Evolutionary conservation across 2,329 filamentous ascomycete genomes (phyloP).

Genomic region (Ophiostoma quercus): DNA sequence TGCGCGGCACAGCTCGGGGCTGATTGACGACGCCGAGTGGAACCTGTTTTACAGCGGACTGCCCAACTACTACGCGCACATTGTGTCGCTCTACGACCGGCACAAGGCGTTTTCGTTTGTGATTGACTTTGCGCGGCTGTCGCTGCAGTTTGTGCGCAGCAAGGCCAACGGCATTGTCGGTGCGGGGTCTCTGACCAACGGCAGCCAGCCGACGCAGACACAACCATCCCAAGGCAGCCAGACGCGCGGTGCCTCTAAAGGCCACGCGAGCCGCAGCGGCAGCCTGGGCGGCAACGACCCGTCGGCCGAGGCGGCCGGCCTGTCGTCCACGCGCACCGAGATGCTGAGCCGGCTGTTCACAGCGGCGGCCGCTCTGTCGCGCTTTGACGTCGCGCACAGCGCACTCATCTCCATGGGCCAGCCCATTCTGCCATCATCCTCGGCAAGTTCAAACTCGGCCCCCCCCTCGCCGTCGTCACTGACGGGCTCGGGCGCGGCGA

Average conservation of each 20-base stretch:
- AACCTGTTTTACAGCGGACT: slow-evolving; percentile 64
- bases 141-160: slow-evolving; percentile 56
- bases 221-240: background rate
- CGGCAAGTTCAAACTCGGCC: background rate
- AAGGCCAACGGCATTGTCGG: slow-evolving; percentile 13
- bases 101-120: slow-evolving; percentile 73
- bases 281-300: slow-evolving; percentile 17
- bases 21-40: slow-evolving; percentile 73
- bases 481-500: slow-evolving; percentile 41
- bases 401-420: slow-evolving; percentile 64
- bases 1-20: slow-evolving; percentile 54
- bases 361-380: slow-evolving; percentile 69
- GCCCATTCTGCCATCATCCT: background rate
- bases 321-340: slow-evolving; percentile 48
- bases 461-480: slow-evolving; percentile 46
- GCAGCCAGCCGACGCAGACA: background rate
- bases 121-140: slow-evolving; percentile 73
- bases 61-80: slow-evolving; percentile 79
- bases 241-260: background rate
- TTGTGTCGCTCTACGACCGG: slow-evolving; percentile 75
- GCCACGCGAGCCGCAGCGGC: slow-evolving; percentile 16
- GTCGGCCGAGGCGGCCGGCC: slow-evolving; percentile 14
- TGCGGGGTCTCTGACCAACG: background rate
- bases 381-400: slow-evolving; percentile 77
- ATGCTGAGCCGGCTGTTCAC: slow-evolving; percentile 80